A percentile compares a stretch with the other conserved stretches of the same genome.
These are phyloP conservation scores for Prunus dulcis DNA, from an alignment of 306 rosid genomes.

Conservation along the genomic window DNA sequence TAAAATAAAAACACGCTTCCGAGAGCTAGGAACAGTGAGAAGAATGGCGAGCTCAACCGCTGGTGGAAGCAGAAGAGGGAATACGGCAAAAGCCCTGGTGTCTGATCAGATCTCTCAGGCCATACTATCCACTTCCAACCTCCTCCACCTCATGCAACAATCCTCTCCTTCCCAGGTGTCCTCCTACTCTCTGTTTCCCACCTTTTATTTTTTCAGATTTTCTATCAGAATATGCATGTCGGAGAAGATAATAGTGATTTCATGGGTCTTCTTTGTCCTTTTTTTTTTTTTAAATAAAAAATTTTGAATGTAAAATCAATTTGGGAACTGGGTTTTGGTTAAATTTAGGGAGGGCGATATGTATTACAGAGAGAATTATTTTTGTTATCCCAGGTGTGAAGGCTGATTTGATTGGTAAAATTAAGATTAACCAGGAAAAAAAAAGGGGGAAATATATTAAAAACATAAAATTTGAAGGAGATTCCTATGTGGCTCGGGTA, in stretches of 20 bases:
- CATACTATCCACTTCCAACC: slow-evolving; percentile 78
- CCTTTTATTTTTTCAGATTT: neutral
- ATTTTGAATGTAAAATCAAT: neutral
- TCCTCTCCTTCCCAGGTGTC: slow-evolving; percentile 70
- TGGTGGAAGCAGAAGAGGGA: slow-evolving; percentile 40
- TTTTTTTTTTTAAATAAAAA: neutral
- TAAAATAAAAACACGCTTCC: neutral
- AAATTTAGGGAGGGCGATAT: neutral
- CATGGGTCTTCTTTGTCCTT: neutral
- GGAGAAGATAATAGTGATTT: neutral
- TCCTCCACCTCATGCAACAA: slow-evolving; percentile 82
- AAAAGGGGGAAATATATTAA: neutral
- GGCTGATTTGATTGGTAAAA: neutral
- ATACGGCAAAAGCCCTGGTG: slow-evolving; percentile 57
- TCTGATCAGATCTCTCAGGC: slow-evolving; percentile 85
- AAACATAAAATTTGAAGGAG: neutral
- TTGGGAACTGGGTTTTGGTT: slow-evolving; percentile 1
- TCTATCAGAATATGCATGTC: neutral
- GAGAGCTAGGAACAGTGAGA: neutral
- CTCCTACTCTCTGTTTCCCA: slow-evolving; percentile 3
- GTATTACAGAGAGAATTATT: neutral
- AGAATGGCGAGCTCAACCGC: slow-evolving; percentile 50
- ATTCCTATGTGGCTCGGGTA: neutral
- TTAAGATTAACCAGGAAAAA: neutral
- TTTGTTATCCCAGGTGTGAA: neutral